Evolutionary conservation across 805 yeast species (phyloP).

Genomic region (Kodamaea neixiangensis): DNA sequence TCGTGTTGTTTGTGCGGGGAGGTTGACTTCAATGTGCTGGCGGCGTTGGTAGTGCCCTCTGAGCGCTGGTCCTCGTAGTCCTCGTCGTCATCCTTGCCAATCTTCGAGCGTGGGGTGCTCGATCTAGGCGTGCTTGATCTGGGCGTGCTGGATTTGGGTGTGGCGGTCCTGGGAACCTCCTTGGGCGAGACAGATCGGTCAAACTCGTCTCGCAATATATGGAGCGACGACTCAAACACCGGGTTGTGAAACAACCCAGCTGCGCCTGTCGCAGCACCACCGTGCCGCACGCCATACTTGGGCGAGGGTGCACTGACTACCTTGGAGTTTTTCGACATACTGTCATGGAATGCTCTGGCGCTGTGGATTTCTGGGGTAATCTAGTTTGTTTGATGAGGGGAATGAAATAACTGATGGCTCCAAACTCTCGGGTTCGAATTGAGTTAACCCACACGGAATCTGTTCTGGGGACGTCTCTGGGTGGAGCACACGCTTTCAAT

Average conservation of each 20-base stretch:
- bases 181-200: conserved; percentile 39
- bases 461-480: too few species aligned
- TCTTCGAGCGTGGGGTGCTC: background rate
- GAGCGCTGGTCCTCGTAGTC: background rate
- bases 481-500: too few species aligned
- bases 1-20: conserved; percentile 2
- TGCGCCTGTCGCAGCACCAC: background rate
- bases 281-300: background rate
- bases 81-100: background rate
- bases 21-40: background rate
- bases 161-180: conserved; percentile 17
- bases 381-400: background rate
- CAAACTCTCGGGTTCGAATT: too few species aligned
- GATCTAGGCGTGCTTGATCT: background rate
- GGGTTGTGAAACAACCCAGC: conserved; percentile 23
- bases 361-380: background rate
- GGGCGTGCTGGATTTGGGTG: background rate
- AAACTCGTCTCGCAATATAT: conserved; percentile 12
- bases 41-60: background rate
- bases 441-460: too few species aligned
- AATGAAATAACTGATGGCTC: background rate
- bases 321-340: background rate
- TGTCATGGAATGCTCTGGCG: background rate
- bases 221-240: conserved; percentile 16
- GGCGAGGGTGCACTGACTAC: background rate